Percentiles rank a stretch among this genome's conserved stretches.
These are phyloP conservation scores for Dactylonectria macrodidyma DNA, from an alignment of 2,329 filamentous ascomycete species.

Conservation along the genomic window DNA sequence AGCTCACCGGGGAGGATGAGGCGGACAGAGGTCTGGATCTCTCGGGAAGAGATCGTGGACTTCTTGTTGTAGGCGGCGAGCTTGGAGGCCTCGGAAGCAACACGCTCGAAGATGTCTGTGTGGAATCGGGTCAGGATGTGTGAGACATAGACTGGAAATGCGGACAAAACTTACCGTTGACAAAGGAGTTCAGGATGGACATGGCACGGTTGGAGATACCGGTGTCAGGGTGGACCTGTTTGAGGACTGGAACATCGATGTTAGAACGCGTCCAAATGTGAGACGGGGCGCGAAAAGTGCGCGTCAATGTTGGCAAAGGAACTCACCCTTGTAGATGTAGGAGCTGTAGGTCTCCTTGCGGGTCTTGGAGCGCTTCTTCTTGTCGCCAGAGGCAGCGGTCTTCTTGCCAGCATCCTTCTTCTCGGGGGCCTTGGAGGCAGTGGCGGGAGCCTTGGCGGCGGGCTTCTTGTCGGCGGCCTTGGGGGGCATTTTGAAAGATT, in stretches of 20 bases:
- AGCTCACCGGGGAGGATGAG: constrained; percentile 98
- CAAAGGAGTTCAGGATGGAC: constrained; percentile 99
- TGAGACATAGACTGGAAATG: not conserved
- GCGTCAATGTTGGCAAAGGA: constrained; percentile 18
- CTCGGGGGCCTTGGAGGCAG: constrained; percentile 80
- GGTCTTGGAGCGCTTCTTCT: constrained; percentile 99
- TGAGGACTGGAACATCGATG: constrained; percentile 80
- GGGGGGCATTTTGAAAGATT: constrained; percentile 81
- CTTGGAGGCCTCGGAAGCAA: constrained; percentile 98
- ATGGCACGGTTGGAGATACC: constrained; percentile 99
- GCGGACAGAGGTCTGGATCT: constrained; percentile 99
- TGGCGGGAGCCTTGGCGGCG: constrained; percentile 94
- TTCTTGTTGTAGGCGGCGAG: constrained; percentile 99
- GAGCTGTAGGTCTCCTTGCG: constrained; percentile 99
- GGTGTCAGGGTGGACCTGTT: constrained; percentile 99
- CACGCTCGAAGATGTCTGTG: constrained; percentile 97
- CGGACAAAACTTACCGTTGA: constrained; percentile 81
- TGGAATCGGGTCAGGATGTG: constrained; percentile 14
- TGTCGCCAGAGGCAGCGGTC: constrained; percentile 95
- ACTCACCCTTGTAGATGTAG: constrained; percentile 99
- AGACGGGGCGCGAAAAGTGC: constrained; percentile 19
- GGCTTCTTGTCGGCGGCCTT: constrained; percentile 99
- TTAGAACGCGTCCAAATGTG: constrained; percentile 38
- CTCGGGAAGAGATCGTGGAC: constrained; percentile 98
- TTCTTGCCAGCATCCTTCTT: constrained; percentile 99